A percentile compares a stretch with the other conserved stretches of the same genome.
phyloP scores from a whole-genome alignment of 1,139 yeast species.

The Suhomyces ambrosiae region DNA sequence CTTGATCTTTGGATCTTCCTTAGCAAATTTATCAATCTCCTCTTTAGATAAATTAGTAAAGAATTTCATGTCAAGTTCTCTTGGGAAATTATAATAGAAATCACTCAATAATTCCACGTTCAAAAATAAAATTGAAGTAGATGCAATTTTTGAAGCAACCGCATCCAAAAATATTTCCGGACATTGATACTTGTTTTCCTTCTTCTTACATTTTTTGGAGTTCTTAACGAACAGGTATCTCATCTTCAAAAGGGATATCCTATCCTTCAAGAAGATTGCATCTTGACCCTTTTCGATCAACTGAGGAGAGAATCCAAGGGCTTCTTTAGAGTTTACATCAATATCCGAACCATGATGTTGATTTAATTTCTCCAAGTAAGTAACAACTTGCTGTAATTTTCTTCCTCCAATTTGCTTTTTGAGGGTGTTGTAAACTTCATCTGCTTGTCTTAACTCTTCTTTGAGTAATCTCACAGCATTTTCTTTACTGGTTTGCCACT shows the following conservation, averaged over 20 bases:
- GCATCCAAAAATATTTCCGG: slow-evolving; percentile 94
- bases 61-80: slow-evolving; percentile 81
- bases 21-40: slow-evolving; percentile 86
- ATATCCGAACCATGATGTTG: slow-evolving; percentile 47
- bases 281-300: slow-evolving; percentile 76
- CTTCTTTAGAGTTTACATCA: slow-evolving; percentile 54
- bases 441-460: slow-evolving; percentile 87
- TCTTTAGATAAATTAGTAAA: slow-evolving; percentile 65
- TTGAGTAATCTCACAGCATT: slow-evolving; percentile 72
- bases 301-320: slow-evolving; percentile 74
- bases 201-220: slow-evolving; percentile 68
- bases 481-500: slow-evolving; percentile 83
- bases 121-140: slow-evolving; percentile 88
- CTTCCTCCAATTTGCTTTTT: slow-evolving; percentile 78
- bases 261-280: slow-evolving; percentile 78
- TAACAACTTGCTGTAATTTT: slow-evolving; percentile 79
- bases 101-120: slow-evolving; percentile 94
- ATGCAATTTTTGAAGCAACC: slow-evolving; percentile 86
- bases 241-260: slow-evolving; percentile 71
- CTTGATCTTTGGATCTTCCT: slow-evolving; percentile 89
- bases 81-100: slow-evolving; percentile 93
- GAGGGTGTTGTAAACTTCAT: slow-evolving; percentile 60
- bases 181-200: slow-evolving; percentile 84
- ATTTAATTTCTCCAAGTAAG: slow-evolving; percentile 61
- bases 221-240: slow-evolving; percentile 77